Evolutionary conservation across 202 grass and related monocot genomes (phyloP).

Genomic region (Panicum virgatum): DNA sequence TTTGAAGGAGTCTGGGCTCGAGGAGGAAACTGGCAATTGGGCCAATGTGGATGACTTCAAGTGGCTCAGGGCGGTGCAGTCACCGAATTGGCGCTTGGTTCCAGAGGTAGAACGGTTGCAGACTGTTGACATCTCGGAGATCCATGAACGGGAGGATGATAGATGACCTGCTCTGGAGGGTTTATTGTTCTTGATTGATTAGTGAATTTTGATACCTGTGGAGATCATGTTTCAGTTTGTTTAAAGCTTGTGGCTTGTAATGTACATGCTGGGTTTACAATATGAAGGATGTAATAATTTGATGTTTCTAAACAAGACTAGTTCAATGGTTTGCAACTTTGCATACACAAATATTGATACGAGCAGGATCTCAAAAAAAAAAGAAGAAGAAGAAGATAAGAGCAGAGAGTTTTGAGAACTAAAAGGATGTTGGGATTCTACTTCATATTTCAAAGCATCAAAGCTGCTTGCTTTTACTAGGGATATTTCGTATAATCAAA

Average conservation of each 20-base stretch:
- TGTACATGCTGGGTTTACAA: constrained; percentile 14
- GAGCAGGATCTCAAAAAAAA: too few species aligned
- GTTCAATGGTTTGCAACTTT: not conserved
- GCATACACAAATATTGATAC: not conserved
- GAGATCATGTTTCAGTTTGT: not conserved
- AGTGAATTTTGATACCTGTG: not conserved
- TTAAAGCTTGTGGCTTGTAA: not conserved
- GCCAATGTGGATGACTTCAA: constrained; percentile 80
- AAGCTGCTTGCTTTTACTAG: not conserved
- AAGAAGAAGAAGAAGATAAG: too few species aligned
- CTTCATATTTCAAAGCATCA: not conserved
- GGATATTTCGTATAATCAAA: not conserved
- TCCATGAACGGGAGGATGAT: constrained; percentile 20
- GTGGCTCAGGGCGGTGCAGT: constrained; percentile 75
- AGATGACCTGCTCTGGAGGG: not conserved
- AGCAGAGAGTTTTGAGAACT: not conserved
- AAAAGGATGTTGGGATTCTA: not conserved
- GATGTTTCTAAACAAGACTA: not conserved
- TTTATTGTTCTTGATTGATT: not conserved
- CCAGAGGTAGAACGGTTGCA: constrained; percentile 48
- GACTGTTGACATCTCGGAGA: constrained; percentile 45
- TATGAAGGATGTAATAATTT: not conserved
- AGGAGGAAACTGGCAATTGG: constrained; percentile 67
- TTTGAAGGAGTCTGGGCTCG: constrained; percentile 53
- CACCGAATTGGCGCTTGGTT: constrained; percentile 72